Evolutionary conservation across 192 early-diverging fungal genomes (phyloP), one percentile per base, ranked within the genome.

Genomic region (Borealophlyctis nickersoniae): DNA sequence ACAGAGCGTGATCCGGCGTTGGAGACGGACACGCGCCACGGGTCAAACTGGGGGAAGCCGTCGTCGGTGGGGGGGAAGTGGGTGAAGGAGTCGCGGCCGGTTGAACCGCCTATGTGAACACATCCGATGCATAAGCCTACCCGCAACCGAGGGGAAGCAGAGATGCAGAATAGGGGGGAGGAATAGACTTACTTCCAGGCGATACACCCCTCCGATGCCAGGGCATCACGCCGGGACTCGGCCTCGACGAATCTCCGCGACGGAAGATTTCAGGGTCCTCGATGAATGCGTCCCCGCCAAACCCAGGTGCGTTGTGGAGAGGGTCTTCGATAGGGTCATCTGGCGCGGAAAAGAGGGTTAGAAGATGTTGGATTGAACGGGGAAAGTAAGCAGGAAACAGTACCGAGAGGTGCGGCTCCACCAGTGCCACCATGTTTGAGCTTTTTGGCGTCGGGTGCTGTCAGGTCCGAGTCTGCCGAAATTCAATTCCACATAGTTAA

Each of bases 191-290:
- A 45, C 19, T 45, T 19, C 39, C 39, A 45, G 9, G 39, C 7
- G 39, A 45, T 45, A 19, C 39, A 45, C 39, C n/a, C n/a, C n/a
- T n/a, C n/a, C n/a, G 39, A 45, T 45, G 39, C 39, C 39, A 45
- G 39, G 39, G 39, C 39, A 45, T 45, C 39, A 45, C 19, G 9
- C 39, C 39, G 19, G 39, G 39, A 7, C 9, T 13, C 19, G 39
- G 9, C 39, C 19, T 45, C 9, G 9, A 19, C 39, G 39, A 13
- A 19, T 19, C 39, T 45, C 39, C 39, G 7, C 9, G 9, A 13
- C 39, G 39, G 9, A 45, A 13, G 39, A 45, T 7, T 45, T 45
- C 39, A 7, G 39, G 39, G 39, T 45, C 39, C 9, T 45, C 39
- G 9, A 45, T 13, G 7, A 19, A 45, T 19, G 9, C 39, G 19